Evolutionary conservation across 225 moss, liverwort and hornwort species (phyloP).

Genomic region (Thuidium tamariscinum): DNA sequence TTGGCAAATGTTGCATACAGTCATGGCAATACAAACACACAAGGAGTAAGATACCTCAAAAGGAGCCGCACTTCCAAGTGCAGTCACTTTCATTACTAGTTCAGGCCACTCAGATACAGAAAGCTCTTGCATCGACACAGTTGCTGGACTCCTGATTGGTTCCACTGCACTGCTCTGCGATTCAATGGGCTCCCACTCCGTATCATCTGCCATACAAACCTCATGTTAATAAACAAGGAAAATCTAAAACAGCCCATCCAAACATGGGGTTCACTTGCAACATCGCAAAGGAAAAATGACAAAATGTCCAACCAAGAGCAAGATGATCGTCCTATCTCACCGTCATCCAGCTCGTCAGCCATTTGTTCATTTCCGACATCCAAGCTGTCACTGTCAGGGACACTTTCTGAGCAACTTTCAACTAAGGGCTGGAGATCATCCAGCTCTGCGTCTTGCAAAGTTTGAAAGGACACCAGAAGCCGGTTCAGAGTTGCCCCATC

Average conservation of each 20-base stretch:
- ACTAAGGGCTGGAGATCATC: slow-evolving; percentile 13
- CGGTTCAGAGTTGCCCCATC: slow-evolving; percentile 53
- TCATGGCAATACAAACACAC: background rate
- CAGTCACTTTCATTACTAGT: slow-evolving; percentile 41
- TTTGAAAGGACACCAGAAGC: slow-evolving; percentile 35
- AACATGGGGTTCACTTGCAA: background rate
- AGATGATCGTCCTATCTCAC: slow-evolving; percentile 9
- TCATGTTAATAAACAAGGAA: background rate
- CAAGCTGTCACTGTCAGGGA: background rate
- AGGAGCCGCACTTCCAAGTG: slow-evolving; percentile 47
- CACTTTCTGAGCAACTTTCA: slow-evolving; percentile 1
- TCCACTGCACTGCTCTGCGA: background rate
- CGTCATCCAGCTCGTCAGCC: slow-evolving; percentile 59
- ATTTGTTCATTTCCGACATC: slow-evolving; percentile 27
- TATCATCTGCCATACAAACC: slow-evolving; percentile 48
- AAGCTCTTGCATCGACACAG: background rate
- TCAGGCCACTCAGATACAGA: slow-evolving; percentile 37
- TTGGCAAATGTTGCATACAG: background rate
- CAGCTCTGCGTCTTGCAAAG: slow-evolving; percentile 13
- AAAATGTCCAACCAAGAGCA: background rate
- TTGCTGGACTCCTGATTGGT: slow-evolving; percentile 15
- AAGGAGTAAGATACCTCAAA: slow-evolving; percentile 40
- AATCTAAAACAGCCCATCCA: background rate
- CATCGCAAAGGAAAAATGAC: background rate
- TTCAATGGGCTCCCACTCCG: slow-evolving; percentile 84